Conservation (phyloP, 495 filamentous ascomycete species). For the Endocarpon pusillum region DNA sequence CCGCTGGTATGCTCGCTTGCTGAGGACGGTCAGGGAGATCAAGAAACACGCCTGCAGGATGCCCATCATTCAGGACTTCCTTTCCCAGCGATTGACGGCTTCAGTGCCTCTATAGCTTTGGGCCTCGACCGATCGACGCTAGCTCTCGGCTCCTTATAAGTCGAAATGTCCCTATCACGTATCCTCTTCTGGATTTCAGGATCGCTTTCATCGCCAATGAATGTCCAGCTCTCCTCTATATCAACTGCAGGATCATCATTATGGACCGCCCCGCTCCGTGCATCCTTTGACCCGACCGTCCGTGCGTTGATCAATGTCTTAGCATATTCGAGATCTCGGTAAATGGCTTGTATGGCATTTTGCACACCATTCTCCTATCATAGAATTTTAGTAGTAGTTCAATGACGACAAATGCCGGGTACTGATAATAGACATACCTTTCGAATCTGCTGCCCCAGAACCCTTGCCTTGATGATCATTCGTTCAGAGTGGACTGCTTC, state of each 20-base stretch:
- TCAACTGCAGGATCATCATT: constrained; percentile 29
- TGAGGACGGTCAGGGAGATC: too few relatives aligned
- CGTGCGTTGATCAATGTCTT: constrained; percentile 60
- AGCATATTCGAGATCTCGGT: constrained; percentile 93
- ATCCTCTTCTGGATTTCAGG: constrained; percentile 31
- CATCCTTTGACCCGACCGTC: too few relatives aligned
- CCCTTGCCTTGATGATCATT: constrained; percentile 72
- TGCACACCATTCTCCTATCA: constrained; percentile 73
- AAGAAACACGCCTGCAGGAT: too few relatives aligned
- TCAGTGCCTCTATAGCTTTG: too few relatives aligned
- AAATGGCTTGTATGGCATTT: constrained; percentile 79
- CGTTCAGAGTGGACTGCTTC: constrained; percentile 72
- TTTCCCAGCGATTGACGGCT: too few relatives aligned
- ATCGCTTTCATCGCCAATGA: constrained; percentile 50
- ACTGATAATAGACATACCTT: constrained; percentile 37
- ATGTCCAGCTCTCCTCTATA: constrained; percentile 56
- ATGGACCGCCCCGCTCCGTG: constrained; percentile 20
- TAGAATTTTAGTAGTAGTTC: constrained; percentile 2
- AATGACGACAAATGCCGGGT: constrained; percentile 1
- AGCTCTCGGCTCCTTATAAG: constrained; percentile 4
- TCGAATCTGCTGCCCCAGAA: constrained; percentile 73
- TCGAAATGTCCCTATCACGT: constrained; percentile 2
- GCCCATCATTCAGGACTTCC: too few relatives aligned
- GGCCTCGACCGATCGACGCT: constrained; percentile 1
- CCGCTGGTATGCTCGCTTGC: too few relatives aligned